A percentile compares a stretch with the other conserved stretches of the same genome.
These are phyloP conservation scores for Fusarium sp. DNA, from an alignment of 2,329 filamentous ascomycete genomes.

Conservation along the genomic window DNA sequence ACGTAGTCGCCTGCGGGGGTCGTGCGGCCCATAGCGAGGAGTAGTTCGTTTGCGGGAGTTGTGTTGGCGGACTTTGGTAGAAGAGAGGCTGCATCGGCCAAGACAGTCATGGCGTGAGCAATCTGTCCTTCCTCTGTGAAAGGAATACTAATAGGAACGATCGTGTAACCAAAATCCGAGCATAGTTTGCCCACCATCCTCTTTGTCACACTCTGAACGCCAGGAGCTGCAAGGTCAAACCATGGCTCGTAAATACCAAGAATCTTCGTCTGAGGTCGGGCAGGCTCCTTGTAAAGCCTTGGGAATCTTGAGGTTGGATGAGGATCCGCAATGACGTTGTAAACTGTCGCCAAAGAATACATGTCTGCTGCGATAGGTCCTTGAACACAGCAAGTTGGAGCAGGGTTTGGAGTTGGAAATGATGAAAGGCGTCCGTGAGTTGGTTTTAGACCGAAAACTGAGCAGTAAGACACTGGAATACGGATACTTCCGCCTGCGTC, in stretches of 20 bases:
- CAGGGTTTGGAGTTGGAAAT: slow-evolving; percentile 67
- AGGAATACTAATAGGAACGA: slow-evolving; percentile 67
- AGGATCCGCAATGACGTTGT: slow-evolving; percentile 71
- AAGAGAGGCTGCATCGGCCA: slow-evolving; percentile 67
- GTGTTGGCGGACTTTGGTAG: slow-evolving; percentile 61
- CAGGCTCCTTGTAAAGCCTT: slow-evolving; percentile 42
- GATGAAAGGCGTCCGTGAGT: slow-evolving; percentile 74
- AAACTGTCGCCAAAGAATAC: slow-evolving; percentile 72
- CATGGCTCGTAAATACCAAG: slow-evolving; percentile 73
- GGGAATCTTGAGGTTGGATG: slow-evolving; percentile 69
- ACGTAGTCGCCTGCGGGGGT: slow-evolving; percentile 74
- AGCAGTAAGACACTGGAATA: slow-evolving; percentile 77
- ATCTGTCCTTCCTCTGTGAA: slow-evolving; percentile 71
- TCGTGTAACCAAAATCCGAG: slow-evolving; percentile 61
- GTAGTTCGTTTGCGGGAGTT: slow-evolving; percentile 71
- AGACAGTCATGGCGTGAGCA: slow-evolving; percentile 80
- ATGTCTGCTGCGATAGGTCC: slow-evolving; percentile 77
- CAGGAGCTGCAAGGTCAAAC: slow-evolving; percentile 62
- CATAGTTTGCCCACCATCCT: slow-evolving; percentile 63
- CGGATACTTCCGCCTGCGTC: slow-evolving; percentile 81
- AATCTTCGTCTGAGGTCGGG: slow-evolving; percentile 53
- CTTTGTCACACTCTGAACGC: slow-evolving; percentile 55
- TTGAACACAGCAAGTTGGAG: slow-evolving; percentile 71
- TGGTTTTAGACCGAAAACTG: slow-evolving; percentile 79
- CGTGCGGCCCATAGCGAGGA: slow-evolving; percentile 73